Conservation (phyloP, 108 stramenopile genomes). For the Licmophora abbreviata region DNA sequence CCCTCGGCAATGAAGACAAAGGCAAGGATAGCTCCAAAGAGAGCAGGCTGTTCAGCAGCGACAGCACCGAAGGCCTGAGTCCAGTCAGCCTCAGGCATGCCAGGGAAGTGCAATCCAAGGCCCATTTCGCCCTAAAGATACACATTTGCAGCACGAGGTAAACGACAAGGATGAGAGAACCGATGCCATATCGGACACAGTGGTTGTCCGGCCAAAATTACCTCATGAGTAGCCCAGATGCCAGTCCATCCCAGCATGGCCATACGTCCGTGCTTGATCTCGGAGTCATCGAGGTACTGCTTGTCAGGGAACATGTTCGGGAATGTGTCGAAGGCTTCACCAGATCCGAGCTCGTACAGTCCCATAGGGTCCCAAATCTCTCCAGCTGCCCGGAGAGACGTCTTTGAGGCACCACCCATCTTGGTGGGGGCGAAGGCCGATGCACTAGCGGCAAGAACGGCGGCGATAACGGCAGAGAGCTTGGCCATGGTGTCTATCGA, state of each 20-base stretch:
- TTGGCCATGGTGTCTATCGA: conserved; percentile 35
- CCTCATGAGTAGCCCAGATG: conserved; percentile 70
- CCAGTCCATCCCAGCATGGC: conserved; percentile 89
- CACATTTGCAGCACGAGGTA: background rate
- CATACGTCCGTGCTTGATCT: conserved; percentile 92
- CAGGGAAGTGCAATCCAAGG: conserved; percentile 82
- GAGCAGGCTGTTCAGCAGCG: conserved; percentile 66
- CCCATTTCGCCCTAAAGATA: conserved; percentile 45
- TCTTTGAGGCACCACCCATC: conserved; percentile 4
- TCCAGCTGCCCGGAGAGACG: conserved; percentile 35
- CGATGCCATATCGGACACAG: background rate
- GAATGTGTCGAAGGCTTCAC: conserved; percentile 67
- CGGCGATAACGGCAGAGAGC: conserved; percentile 25
- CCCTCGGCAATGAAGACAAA: conserved; percentile 79
- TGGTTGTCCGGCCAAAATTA: conserved; percentile 9
- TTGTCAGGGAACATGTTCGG: conserved; percentile 87
- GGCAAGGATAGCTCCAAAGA: conserved; percentile 62
- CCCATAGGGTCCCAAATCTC: conserved; percentile 54
- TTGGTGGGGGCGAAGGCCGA: conserved; percentile 45
- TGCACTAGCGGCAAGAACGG: conserved; percentile 33
- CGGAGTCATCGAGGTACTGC: conserved; percentile 82
- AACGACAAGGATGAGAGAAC: background rate
- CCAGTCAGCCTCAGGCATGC: conserved; percentile 77
- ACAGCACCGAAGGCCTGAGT: conserved; percentile 76
- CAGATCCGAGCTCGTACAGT: conserved; percentile 38